phyloP scores from a whole-genome alignment of 163 green algal species.

The Chlamydomonas reinhardtii region DNA sequence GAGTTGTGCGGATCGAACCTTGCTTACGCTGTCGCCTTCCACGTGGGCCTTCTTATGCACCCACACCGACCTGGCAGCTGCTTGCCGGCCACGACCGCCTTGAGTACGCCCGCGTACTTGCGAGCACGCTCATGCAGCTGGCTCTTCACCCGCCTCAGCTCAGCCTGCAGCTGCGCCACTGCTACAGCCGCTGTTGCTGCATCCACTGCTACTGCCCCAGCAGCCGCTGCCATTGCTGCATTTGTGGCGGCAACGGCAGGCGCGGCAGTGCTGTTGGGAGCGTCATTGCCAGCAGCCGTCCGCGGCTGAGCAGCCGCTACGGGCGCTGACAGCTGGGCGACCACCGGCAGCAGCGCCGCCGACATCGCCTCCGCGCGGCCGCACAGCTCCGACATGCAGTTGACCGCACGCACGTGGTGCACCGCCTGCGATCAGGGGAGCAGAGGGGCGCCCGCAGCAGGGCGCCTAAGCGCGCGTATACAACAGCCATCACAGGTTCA shows the following conservation, averaged over 20 bases:
- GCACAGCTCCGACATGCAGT: constrained; percentile 43
- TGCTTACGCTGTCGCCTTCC: too few relatives aligned
- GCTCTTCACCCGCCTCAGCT: neutral
- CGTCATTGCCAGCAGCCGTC: too few relatives aligned
- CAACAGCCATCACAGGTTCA: too few relatives aligned
- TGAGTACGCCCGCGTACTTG: constrained; percentile 8
- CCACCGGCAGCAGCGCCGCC: neutral
- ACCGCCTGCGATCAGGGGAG: neutral
- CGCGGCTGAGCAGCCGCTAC: neutral
- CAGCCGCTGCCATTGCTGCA: neutral
- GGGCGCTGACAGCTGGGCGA: neutral
- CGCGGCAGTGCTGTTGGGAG: neutral
- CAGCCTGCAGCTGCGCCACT: neutral
- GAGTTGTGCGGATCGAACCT: too few relatives aligned
- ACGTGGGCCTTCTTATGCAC: neutral
- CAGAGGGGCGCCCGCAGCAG: too few relatives aligned
- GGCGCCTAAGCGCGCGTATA: too few relatives aligned
- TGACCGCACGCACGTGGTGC: constrained; percentile 30
- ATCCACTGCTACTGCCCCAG: too few relatives aligned
- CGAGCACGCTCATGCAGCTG: constrained; percentile 29
- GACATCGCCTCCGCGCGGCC: constrained; percentile 17
- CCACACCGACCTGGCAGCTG: constrained; percentile 5
- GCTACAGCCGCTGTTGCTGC: too few relatives aligned
- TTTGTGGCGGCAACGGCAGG: too few relatives aligned
- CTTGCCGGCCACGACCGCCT: constrained; percentile 20